Conservation (phyloP, 2,329 filamentous ascomycete genomes). For the Thielaviopsis euricoi region DNA sequence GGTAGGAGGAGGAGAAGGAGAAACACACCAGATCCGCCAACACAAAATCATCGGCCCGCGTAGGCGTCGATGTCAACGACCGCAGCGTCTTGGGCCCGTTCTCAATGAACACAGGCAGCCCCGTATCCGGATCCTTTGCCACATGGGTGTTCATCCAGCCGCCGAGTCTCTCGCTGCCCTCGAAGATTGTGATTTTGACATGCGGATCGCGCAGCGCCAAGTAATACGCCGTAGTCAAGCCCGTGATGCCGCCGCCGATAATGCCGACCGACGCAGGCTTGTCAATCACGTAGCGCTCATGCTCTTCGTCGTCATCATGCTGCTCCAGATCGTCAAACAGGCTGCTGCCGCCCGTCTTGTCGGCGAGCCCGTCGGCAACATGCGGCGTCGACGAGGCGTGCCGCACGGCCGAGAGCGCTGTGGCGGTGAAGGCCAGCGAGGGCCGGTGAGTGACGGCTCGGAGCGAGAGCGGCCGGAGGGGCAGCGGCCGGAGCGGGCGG, state of each 20-base stretch:
- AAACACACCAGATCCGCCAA: constrained; percentile 52
- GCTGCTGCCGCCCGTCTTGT: background rate
- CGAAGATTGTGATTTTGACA: constrained; percentile 10
- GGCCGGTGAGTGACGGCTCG: too few relatives aligned
- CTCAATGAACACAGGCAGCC: constrained; percentile 9
- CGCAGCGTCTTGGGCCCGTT: constrained; percentile 61
- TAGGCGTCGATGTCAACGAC: constrained; percentile 24
- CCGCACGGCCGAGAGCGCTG: too few relatives aligned
- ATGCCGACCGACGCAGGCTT: constrained; percentile 38
- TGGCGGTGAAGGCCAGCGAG: background rate
- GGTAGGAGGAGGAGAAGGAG: background rate
- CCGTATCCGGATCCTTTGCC: constrained; percentile 22
- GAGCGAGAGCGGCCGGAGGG: background rate
- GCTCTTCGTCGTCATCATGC: constrained; percentile 1
- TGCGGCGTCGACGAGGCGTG: too few relatives aligned
- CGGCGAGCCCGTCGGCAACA: too few relatives aligned
- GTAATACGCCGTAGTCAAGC: constrained; percentile 63
- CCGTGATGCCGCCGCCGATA: constrained; percentile 69
- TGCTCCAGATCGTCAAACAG: background rate
- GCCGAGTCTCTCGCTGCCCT: constrained; percentile 51
- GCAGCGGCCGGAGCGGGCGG: background rate
- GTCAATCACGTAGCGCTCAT: background rate
- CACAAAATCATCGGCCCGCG: constrained; percentile 42
- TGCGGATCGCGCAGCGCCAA: constrained; percentile 34
- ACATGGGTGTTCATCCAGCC: constrained; percentile 69